phyloP scores from a whole-genome alignment of 1,284 basidiomycete species.

The Ceratobasidium sp. region DNA sequence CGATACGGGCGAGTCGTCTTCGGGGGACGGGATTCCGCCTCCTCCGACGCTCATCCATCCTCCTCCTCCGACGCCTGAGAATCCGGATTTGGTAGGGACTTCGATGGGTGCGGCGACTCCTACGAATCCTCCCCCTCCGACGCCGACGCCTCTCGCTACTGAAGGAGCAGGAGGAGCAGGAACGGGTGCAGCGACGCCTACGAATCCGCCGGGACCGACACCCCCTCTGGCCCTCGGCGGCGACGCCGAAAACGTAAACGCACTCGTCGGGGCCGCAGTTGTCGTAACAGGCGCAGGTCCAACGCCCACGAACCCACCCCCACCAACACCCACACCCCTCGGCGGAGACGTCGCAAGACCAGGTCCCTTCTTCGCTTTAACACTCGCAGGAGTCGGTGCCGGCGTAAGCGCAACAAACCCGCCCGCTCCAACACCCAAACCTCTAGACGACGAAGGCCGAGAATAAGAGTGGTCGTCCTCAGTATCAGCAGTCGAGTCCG shows the following conservation, averaged over 20 bases:
- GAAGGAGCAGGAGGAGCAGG: not conserved
- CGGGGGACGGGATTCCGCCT: slow-evolving; percentile 21
- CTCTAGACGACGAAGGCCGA: not conserved
- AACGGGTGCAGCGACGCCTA: not conserved
- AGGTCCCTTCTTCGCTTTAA: not conserved
- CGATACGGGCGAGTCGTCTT: slow-evolving; percentile 4
- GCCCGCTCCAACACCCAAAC: not conserved
- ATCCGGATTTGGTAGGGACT: slow-evolving; percentile 24
- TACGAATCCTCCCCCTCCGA: slow-evolving; percentile 25
- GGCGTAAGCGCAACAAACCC: slow-evolving; percentile 11
- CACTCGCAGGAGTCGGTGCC: not conserved
- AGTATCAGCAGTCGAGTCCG: not conserved
- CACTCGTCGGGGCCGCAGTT: too few species aligned
- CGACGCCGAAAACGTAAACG: too few species aligned
- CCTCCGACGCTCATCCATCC: slow-evolving; percentile 2
- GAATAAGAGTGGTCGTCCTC: not conserved
- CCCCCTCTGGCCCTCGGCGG: too few species aligned
- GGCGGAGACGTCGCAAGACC: not conserved
- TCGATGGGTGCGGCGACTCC: slow-evolving; percentile 12
- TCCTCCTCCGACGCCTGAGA: slow-evolving; percentile 24
- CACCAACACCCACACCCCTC: slow-evolving; percentile 27
- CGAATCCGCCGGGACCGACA: not conserved
- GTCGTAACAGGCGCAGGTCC: not conserved
- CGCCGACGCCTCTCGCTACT: slow-evolving; percentile 4
- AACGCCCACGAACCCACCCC: slow-evolving; percentile 32